These are phyloP conservation scores for Naganishia liquefaciens DNA, from an alignment of 1,284 basidiomycete genomes.

Conservation along the genomic window DNA sequence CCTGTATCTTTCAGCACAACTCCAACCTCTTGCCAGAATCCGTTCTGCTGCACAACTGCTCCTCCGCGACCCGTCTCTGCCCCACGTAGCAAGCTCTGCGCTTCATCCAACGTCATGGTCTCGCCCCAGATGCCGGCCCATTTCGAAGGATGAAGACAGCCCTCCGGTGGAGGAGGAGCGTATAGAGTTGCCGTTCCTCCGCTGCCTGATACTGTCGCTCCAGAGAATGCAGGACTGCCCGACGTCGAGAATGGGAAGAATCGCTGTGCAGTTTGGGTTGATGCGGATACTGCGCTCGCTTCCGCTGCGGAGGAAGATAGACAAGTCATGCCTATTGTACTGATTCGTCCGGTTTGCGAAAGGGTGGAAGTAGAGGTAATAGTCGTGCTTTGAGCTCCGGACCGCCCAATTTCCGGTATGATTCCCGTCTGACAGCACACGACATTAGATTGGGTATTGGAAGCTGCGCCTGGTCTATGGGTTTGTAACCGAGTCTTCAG, in stretches of 20 bases:
- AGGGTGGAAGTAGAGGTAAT: constrained; percentile 11
- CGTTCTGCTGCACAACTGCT: constrained; percentile 42
- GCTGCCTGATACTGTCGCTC: constrained; percentile 3
- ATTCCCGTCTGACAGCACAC: constrained; percentile 27
- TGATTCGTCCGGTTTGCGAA: constrained; percentile 11
- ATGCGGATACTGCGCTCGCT: neutral
- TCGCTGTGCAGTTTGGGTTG: constrained; percentile 15
- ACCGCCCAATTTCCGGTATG: constrained; percentile 15
- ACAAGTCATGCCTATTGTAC: constrained; percentile 18
- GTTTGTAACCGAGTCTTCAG: constrained; percentile 55
- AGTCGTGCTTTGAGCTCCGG: constrained; percentile 14
- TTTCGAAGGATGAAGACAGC: constrained; percentile 52
- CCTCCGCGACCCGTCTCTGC: constrained; percentile 31
- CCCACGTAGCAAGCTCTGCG: constrained; percentile 32
- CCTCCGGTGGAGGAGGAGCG: constrained; percentile 41
- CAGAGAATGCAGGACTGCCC: constrained; percentile 2
- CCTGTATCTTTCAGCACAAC: constrained; percentile 78
- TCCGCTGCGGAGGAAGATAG: constrained; percentile 11
- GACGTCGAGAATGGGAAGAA: constrained; percentile 15
- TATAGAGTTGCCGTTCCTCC: constrained; percentile 21
- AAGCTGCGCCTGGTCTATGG: constrained; percentile 45
- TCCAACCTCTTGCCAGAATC: constrained; percentile 76
- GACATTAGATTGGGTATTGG: constrained; percentile 24
- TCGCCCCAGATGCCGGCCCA: constrained; percentile 55
- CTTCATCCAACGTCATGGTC: constrained; percentile 39